These are phyloP conservation scores for Mallotus repandus DNA, from an alignment of 441 rosid genomes.

Conservation along the genomic window DNA sequence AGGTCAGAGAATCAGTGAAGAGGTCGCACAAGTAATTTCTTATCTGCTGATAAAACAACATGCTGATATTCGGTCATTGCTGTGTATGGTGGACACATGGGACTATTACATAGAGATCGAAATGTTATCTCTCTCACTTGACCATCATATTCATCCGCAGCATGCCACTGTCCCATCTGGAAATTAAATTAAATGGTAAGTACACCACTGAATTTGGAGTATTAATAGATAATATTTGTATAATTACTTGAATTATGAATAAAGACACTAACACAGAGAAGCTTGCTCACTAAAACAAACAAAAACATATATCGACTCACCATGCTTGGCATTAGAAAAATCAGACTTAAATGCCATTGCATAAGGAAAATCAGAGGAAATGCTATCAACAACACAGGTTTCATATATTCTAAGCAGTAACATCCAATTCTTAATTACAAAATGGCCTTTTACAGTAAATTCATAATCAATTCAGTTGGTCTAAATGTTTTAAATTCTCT, in stretches of 20 bases:
- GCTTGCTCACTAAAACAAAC: not conserved
- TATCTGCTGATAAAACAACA: conserved; percentile 70
- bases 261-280: not conserved
- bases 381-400: not conserved
- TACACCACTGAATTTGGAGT: not conserved
- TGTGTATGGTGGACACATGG: conserved; percentile 99
- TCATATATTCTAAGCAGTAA: not conserved
- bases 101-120: conserved; percentile 85
- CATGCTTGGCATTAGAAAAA: not conserved
- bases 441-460: not conserved
- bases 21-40: conserved; percentile 58
- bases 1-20: conserved; percentile 9
- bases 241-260: not conserved
- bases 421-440: not conserved
- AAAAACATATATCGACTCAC: not conserved
- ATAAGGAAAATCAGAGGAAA: not conserved
- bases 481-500: not conserved
- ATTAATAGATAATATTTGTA: not conserved
- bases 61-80: conserved; percentile 98
- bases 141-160: conserved; percentile 90
- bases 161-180: conserved; percentile 95
- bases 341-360: not conserved
- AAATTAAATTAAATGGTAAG: conserved; percentile 30
- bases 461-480: no score
- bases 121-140: conserved; percentile 94